Evolutionary conservation across 768 basidiomycete species (phyloP), one percentile per base, ranked within the genome.

Genomic region (Serendipita sp.): DNA sequence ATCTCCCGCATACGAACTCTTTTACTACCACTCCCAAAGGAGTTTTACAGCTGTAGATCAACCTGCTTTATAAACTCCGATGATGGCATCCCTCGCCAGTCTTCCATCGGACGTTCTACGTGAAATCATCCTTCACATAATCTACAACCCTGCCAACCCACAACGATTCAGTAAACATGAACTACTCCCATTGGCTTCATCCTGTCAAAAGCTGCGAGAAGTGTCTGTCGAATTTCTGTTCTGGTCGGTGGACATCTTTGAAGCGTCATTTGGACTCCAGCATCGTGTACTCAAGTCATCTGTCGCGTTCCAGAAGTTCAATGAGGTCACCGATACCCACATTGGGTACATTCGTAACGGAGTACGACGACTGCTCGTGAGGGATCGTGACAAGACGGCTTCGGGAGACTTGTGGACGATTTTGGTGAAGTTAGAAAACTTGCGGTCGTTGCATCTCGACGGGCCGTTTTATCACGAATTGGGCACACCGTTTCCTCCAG

Each of bases 391-490:
- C 18, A n/a, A 35, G 16, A 60, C 28, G 35, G 56, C 56, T 4
- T 60, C 56, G 11, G 56, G 30, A 10, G 11, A 60, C 35, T 35
- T 60, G 16, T 34, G 56, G 28, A 38, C 28, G 28, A 60, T 60
- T 8, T 8, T 60, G 34, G 16, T 0, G 10, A 32, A 38, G 30
- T 10, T 60, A 8, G 30, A 37, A 60, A 60, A 60, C 34, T 35
- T 60, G n/a, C 56, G 56, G 34, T 60, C 56, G 18, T n/a, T 60
- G 24, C 56, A 37, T 60, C n/a, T 60, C 16, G 56, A 60, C 18
- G 56, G 56, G 28, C 56, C 24, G 28, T 60, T 60, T 35, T 8
- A 60, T 30, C 18, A n/a, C 1, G 24, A 24, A 24, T 24, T 1
- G 24, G 24, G 24, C 24, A 24, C 24, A 24, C 48, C n/a, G 48